A percentile compares a stretch with the other conserved stretches of the same genome.
Evolutionary conservation across 1,284 basidiomycete genomes (phyloP).

Genomic region (Cutaneotrichosporon cutaneum): DNA sequence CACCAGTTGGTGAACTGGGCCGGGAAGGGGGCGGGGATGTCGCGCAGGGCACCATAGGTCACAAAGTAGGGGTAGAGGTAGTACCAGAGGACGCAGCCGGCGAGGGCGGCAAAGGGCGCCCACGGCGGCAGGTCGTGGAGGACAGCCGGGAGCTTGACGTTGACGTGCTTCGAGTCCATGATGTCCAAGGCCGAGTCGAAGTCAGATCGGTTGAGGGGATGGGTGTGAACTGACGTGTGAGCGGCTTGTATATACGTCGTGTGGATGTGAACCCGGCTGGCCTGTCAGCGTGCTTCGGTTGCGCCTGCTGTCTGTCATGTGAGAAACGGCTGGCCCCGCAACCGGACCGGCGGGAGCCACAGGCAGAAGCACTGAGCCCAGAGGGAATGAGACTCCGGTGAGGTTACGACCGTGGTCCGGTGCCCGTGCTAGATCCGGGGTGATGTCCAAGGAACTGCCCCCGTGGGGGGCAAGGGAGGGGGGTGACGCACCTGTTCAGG

Average conservation of each 20-base stretch:
- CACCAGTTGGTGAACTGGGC: constrained; percentile 76
- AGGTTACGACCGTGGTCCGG: constrained; percentile 6
- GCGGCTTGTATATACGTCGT: constrained; percentile 3
- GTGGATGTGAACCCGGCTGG: neutral
- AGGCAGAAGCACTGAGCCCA: neutral
- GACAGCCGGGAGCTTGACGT: constrained; percentile 2
- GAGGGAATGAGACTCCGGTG: neutral
- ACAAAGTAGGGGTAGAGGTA: constrained; percentile 26
- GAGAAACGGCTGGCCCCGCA: neutral
- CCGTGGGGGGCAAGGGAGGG: neutral
- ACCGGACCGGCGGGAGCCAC: neutral
- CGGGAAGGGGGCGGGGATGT: constrained; percentile 66
- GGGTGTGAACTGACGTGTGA: neutral
- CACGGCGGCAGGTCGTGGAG: neutral
- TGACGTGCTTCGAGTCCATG: constrained; percentile 3
- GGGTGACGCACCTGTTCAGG: neutral
- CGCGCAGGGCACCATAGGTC: constrained; percentile 17
- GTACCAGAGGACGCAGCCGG: constrained; percentile 12
- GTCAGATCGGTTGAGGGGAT: neutral
- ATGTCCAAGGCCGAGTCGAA: neutral
- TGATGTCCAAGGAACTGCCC: neutral
- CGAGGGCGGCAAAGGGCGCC: constrained; percentile 4
- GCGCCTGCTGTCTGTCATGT: neutral
- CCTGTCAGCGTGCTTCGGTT: neutral
- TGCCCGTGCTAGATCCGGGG: constrained; percentile 3